Evolutionary conservation across 768 basidiomycete species (phyloP), one percentile per base, ranked within the genome.

Genomic region (Termitomyces sp.): DNA sequence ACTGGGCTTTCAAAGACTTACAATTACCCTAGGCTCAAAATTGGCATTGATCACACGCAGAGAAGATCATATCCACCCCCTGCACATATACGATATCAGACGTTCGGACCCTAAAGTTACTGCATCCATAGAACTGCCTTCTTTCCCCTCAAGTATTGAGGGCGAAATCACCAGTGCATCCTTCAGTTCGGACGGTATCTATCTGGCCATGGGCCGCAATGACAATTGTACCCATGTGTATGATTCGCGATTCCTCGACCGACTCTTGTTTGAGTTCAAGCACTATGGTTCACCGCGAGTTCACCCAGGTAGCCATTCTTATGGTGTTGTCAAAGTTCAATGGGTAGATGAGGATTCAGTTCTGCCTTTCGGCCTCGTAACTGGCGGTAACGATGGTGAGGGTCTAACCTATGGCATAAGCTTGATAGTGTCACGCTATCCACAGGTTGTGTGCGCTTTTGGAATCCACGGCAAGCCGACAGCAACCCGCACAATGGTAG

Each of bases 401-500:
- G 3, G 46, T 9, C 14, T 47, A 41, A 16, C 14, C 37, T 39
- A 41, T 5, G 25, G 23, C 32, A 42, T 45, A 30, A 53, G 37
- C 41, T 27, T 44, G 35, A 12, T 46, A 16, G 19, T 21, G 47
- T 66, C 35, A 59, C 28, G 28, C 41, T 43, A 34, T 57, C 42
- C 43, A 41, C 63, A 88, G 87, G 87, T n/a, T 86, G 85, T 63
- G 78, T 90, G 10, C 76, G 86, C 27, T 61, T 87, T 35, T 90
- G 87, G 87, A 79, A 88, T 63, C 78, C 83, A 6, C 68, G 72
- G 25, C 64, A 70, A n/a, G 73, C 80, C 1, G 61, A 60, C 1
- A 63, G 67, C 7, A 69, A 74, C 50, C 63, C 67, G 3, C 55
- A 61, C 3, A 82, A 84, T 65, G 84, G 82, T 16, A 67, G 46